phyloP scores from a whole-genome alignment of 1,284 basidiomycete genomes.

The Apiotrichum gamsii region DNA sequence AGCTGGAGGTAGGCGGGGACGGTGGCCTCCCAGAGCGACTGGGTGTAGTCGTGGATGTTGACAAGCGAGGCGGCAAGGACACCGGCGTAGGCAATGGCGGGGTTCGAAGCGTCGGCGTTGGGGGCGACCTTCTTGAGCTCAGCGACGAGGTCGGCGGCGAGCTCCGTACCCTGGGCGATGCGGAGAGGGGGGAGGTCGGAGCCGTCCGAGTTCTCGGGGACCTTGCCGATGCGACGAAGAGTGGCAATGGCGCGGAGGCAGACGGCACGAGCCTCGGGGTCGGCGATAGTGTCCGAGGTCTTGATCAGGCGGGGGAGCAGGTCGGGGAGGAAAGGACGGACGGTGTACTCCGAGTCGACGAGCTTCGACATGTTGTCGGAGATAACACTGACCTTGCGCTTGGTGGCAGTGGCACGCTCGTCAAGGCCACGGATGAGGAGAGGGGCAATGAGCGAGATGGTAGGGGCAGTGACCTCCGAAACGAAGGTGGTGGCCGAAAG shows the following conservation, averaged over 20 bases:
- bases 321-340: conserved; percentile 93
- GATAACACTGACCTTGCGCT: conserved; percentile 95
- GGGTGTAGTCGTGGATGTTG: conserved; percentile 86
- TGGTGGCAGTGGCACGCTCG: conserved; percentile 90
- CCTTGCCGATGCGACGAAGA: conserved; percentile 85
- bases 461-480: conserved; percentile 98
- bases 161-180: conserved; percentile 61
- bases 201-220: conserved; percentile 72
- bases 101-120: conserved; percentile 60
- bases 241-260: conserved; percentile 83
- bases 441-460: conserved; percentile 98
- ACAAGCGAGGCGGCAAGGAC: conserved; percentile 76
- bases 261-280: conserved; percentile 89
- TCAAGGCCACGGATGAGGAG: conserved; percentile 90
- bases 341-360: conserved; percentile 89
- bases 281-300: conserved; percentile 83
- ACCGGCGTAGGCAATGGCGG: conserved; percentile 65
- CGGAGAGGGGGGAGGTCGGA: conserved; percentile 81
- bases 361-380: conserved; percentile 98
- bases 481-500: conserved; percentile 99
- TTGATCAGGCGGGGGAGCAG: conserved; percentile 91
- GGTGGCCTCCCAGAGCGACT: conserved; percentile 71
- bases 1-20: conserved; percentile 72
- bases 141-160: conserved; percentile 60
- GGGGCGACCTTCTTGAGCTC: conserved; percentile 75